phyloP scores from a whole-genome alignment of 1,139 yeast species.

The Blastobotrys arbuscula region DNA sequence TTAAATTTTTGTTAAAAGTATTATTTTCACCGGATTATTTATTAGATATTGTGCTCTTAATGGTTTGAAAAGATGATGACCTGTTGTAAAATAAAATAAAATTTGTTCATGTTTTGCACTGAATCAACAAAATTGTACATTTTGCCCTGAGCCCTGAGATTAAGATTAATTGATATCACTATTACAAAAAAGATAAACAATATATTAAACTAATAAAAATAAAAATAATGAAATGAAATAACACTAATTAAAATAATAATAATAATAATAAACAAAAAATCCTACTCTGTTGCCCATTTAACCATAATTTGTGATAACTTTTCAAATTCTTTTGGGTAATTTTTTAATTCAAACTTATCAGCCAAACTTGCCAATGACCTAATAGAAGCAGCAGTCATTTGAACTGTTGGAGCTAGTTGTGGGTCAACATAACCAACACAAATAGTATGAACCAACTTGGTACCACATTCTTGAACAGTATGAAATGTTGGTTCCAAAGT shows the following conservation, averaged over 20 bases:
- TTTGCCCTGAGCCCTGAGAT: too few relatives aligned
- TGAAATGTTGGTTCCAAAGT: background rate
- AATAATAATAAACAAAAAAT: background rate
- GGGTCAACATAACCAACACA: background rate
- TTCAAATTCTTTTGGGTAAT: background rate
- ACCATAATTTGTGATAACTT: background rate
- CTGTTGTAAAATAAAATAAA: too few relatives aligned
- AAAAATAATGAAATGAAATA: background rate
- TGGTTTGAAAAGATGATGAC: too few relatives aligned
- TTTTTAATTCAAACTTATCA: background rate
- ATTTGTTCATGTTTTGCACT: too few relatives aligned
- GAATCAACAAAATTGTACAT: too few relatives aligned
- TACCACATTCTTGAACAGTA: background rate
- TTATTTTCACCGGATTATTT: too few relatives aligned
- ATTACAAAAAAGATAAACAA: background rate
- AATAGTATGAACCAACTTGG: background rate
- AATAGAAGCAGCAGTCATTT: background rate
- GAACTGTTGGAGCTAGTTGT: background rate
- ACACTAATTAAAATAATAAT: background rate
- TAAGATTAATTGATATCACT: too few relatives aligned
- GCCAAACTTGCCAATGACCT: constrained; percentile 2
- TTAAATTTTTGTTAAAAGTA: too few relatives aligned
- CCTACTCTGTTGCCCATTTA: background rate
- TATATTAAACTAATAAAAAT: background rate
- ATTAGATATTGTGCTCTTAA: too few relatives aligned